Conservation (phyloP, 371 early-diverging fungal genomes). For the Mortierella sp. region DNA sequence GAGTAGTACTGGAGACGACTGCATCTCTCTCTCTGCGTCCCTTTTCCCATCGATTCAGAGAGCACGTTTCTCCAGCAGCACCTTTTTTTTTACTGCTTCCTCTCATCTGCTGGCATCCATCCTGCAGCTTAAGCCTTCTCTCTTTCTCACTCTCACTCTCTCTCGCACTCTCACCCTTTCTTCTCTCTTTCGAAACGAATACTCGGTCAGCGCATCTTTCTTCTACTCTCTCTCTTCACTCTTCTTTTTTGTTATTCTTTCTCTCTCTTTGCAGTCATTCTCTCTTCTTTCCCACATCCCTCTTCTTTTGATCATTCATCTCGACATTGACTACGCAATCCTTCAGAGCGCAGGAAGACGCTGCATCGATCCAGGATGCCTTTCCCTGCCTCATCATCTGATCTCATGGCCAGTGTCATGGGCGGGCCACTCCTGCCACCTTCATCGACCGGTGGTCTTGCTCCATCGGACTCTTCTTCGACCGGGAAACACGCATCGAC, state of each 20-base stretch:
- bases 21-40: too few relatives aligned
- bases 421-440: constrained; percentile 7
- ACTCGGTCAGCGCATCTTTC: not conserved
- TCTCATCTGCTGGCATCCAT: too few relatives aligned
- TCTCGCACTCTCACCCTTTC: not conserved
- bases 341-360: not conserved
- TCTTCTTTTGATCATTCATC: not conserved
- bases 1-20: too few relatives aligned
- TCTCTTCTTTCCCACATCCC: not conserved
- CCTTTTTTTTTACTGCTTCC: too few relatives aligned
- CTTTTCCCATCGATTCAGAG: too few relatives aligned
- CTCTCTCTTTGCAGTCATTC: not conserved
- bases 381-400: constrained; percentile 18
- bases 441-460: not conserved
- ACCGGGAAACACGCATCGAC: constrained; percentile 8
- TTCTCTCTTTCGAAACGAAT: not conserved
- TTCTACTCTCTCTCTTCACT: not conserved
- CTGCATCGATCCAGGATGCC: constrained; percentile 16
- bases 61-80: too few relatives aligned
- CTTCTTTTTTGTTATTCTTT: not conserved
- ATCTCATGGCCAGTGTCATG: constrained; percentile 38
- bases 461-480: not conserved
- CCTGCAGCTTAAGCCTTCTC: not conserved
- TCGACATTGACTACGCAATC: not conserved
- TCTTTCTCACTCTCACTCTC: not conserved